Base-by-base conservation (phyloP, 2,329 filamentous ascomycete species). In the Cladosporium sp. region DNA sequence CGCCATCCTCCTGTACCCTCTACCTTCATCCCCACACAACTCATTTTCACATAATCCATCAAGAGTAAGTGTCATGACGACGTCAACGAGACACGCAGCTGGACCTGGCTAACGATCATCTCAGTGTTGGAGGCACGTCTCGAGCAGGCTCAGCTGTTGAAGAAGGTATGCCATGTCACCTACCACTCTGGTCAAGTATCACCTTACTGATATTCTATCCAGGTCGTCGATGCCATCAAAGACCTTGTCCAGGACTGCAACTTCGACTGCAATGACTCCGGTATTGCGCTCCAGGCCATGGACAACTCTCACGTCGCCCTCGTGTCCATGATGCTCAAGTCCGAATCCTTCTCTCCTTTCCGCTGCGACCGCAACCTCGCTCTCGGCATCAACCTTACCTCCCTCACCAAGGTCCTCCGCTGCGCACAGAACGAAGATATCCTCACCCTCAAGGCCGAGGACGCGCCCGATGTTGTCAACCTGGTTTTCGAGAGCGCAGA, bases 201-300 rank as follows among this genome's bases (percentile, higher is more conserved):
- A 35, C 7, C 20, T 13, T 54, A 25, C 60, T 67, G 50, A 57
- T 49, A 38, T 51, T 6, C n/a, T 39, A 16, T 42, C 15, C 60
- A 95, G 90, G 88, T 97, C 57, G 91, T 98, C 65, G 94, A 98
- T 70, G 89, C 94, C 63, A 96, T 98, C 84, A 97, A 96, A 75
- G 93, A 98, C 66, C 84, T 98, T 45, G 93, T 98, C 48, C 93
- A 97, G 74, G 93, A 98, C 76, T 98, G 93, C 84, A 98, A 98
- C 77, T 98, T 98, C 76, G 93, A 98, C 80, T 98, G 94, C 86
- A 98, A 97, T 86, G 94, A 98, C 79, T 92, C 89, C 49, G 93
- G 93, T 56, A 93, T 98, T 66, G 91, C 92, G 45, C 87, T 98
- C 50, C 93, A 98, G 75, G 93, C 93, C 66, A 98, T 98, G 94